These are phyloP conservation scores for Geotrichum histeridarum DNA, from an alignment of 1,139 yeast genomes.

Conservation along the genomic window DNA sequence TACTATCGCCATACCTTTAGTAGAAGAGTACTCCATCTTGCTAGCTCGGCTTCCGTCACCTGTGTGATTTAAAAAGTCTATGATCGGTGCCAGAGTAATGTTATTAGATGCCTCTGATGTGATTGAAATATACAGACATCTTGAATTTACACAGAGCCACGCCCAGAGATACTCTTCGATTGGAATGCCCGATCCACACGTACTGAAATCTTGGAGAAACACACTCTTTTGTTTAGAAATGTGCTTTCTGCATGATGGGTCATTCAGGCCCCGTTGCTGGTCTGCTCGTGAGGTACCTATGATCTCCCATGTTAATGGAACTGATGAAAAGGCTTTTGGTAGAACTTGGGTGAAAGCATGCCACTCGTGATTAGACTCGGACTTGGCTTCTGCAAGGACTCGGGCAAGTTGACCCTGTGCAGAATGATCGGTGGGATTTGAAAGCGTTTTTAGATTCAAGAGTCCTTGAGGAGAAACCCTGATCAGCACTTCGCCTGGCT, in stretches of 20 bases:
- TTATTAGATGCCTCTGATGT: constrained; percentile 48
- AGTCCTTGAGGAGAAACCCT: constrained; percentile 3
- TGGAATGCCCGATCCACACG: neutral
- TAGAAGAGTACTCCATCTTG: constrained; percentile 12
- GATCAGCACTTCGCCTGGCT: constrained; percentile 8
- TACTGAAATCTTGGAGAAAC: constrained; percentile 4
- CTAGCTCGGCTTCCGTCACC: constrained; percentile 34
- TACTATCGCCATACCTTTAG: constrained; percentile 21
- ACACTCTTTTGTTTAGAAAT: constrained; percentile 9
- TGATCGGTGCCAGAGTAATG: constrained; percentile 86
- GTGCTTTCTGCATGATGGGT: neutral
- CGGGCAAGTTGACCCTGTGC: constrained; percentile 11
- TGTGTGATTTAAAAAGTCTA: constrained; percentile 82
- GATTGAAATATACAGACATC: constrained; percentile 73
- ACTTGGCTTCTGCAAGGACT: constrained; percentile 4
- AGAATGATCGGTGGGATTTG: constrained; percentile 1
- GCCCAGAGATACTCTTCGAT: constrained; percentile 42
- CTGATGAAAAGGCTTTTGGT: constrained; percentile 12
- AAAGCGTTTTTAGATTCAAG: neutral
- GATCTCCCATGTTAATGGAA: constrained; percentile 15
- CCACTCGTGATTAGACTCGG: neutral
- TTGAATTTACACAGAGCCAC: constrained; percentile 85
- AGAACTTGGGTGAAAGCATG: constrained; percentile 12
- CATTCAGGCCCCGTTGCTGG: neutral
- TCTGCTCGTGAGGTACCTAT: neutral